Percentiles rank a stretch among this genome's conserved stretches.
These are phyloP conservation scores for Kurtzmaniella quercitrusa DNA, from an alignment of 1,139 yeast species.

Conservation along the genomic window DNA sequence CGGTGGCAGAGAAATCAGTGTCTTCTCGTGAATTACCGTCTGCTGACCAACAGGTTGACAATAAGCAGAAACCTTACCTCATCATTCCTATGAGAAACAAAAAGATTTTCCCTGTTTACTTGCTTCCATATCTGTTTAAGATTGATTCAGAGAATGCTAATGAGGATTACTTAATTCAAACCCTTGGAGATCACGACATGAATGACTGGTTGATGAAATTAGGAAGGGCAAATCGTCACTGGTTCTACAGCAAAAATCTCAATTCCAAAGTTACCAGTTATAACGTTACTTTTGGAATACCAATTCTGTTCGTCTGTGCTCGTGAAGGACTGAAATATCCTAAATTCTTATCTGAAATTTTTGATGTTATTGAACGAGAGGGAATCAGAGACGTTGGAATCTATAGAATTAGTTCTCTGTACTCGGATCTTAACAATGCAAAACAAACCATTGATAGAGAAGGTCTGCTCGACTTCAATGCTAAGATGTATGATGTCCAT, in stretches of 20 bases:
- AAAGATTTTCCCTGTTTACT: slow-evolving; percentile 52
- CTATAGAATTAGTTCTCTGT: slow-evolving; percentile 87
- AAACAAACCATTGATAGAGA: slow-evolving; percentile 71
- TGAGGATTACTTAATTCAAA: slow-evolving; percentile 67
- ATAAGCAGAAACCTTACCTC: slow-evolving; percentile 52
- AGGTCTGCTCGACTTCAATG: slow-evolving; percentile 53
- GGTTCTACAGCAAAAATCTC: slow-evolving; percentile 47
- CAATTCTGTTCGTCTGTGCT: slow-evolving; percentile 68
- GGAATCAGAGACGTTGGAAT: slow-evolving; percentile 91
- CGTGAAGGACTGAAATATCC: slow-evolving; percentile 68
- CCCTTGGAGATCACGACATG: slow-evolving; percentile 58
- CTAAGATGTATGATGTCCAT: slow-evolving; percentile 77
- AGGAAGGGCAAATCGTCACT: slow-evolving; percentile 48
- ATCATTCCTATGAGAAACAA: slow-evolving; percentile 52
- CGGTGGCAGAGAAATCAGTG: slow-evolving; percentile 47
- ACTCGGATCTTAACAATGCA: slow-evolving; percentile 69
- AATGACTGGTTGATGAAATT: slow-evolving; percentile 68
- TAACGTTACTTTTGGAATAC: slow-evolving; percentile 79
- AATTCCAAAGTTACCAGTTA: slow-evolving; percentile 26
- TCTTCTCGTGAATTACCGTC: slow-evolving; percentile 58
- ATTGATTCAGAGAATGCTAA: slow-evolving; percentile 49
- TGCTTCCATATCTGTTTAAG: slow-evolving; percentile 55
- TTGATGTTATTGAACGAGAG: slow-evolving; percentile 72
- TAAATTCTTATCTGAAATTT: slow-evolving; percentile 55
- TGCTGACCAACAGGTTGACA: slow-evolving; percentile 35